These are phyloP conservation scores for Ailanthus altissimus DNA, from an alignment of 345 rosid genomes.

Conservation along the genomic window DNA sequence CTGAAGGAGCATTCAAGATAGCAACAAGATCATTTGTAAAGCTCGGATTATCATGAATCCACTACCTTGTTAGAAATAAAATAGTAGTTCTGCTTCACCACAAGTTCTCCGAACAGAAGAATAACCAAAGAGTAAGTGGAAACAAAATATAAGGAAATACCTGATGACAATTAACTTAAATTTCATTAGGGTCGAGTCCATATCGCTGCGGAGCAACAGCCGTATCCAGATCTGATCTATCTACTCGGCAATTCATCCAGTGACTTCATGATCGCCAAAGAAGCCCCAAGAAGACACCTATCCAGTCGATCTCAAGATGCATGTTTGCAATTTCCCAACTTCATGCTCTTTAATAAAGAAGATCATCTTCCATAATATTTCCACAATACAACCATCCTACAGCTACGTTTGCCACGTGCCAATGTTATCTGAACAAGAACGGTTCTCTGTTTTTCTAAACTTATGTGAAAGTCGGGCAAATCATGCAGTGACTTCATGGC, in stretches of 20 bases:
- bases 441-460: background rate
- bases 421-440: slow-evolving; percentile 1
- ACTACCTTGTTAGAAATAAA: background rate
- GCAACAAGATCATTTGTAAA: background rate
- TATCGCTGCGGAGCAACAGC: too few relatives aligned
- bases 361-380: background rate
- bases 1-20: background rate
- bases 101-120: background rate
- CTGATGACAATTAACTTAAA: background rate
- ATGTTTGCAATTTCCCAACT: background rate
- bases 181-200: too few relatives aligned
- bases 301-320: background rate
- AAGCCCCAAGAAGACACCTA: background rate
- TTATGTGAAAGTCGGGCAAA: background rate
- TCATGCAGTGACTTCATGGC: background rate
- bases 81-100: background rate
- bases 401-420: background rate
- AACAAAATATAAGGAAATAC: background rate
- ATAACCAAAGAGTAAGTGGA: background rate
- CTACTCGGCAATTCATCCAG: background rate
- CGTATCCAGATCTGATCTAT: slow-evolving; percentile 2
- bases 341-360: background rate
- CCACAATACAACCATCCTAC: background rate
- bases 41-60: background rate
- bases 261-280: background rate